Base-by-base conservation (phyloP, 2,329 filamentous ascomycete species). In the Monosporascus sp. region DNA sequence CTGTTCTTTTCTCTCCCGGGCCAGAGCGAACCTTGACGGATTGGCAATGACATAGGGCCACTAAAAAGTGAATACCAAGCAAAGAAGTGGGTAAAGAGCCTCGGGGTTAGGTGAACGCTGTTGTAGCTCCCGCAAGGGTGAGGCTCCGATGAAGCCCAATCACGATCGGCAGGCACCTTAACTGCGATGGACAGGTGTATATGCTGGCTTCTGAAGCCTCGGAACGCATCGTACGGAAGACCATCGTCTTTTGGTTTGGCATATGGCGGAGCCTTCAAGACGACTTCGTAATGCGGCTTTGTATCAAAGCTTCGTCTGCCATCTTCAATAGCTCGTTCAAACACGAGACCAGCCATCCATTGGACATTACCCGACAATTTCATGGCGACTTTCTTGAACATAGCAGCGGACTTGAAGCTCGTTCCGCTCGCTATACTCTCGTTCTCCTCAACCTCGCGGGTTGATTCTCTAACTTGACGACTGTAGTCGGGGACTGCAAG, bases 341-440 rank as follows among this genome's bases (percentile, higher is more conserved):
- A 99, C 48, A 96, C 89, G 39, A 99, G 76, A 0, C 94, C 95
- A 15, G 89, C 86, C 65, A 93, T 81, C 89, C 91, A 97, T 69
- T 90, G 88, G 1, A 99, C 94, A 65, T 94, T 95, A 15, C 94
- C 94, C 3, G 94, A 97, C 14, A 99, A 79, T 71, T 99, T 99
- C 93, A 99, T 97, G 49, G 96, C 84, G 3, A 97, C 94, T 72
- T 99, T 99, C 71, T 96, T 96, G 78, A 99, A 99, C 1, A 86
- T 79, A n/a, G 91, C 88, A 2, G 87, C 84, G 37, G 87, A 82
- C 61, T 84, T 89, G 63, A 81, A 78, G 59, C 80, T 85, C 54
- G 84, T 87, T 15, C 83, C 81, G 49, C 79, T 82, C 2, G 81
- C 74, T 35, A 84, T 75, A 59, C 79, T 87, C 49, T 84, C 82